Evolutionary conservation across 345 rosid species (phyloP).

Genomic region (Eucalyptus erythrocorys): DNA sequence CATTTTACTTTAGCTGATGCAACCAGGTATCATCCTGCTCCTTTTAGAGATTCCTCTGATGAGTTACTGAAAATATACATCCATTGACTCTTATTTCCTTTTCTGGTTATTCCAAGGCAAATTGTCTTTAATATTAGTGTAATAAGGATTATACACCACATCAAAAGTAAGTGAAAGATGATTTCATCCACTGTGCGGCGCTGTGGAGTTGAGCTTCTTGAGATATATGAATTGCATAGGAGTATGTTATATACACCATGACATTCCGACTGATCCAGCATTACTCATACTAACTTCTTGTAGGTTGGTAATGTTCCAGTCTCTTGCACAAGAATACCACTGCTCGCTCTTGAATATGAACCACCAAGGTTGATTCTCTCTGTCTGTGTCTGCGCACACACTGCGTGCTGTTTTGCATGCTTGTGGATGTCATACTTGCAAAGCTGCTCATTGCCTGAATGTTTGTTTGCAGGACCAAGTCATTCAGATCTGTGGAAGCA

Average conservation of each 20-base stretch:
- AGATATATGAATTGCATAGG: background rate
- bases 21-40: background rate
- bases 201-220: background rate
- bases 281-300: background rate
- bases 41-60: background rate
- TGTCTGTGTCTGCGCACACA: background rate
- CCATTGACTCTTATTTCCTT: background rate
- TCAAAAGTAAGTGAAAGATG: background rate
- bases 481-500: constrained; percentile 75
- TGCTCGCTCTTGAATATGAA: constrained; percentile 77
- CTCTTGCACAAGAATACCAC: constrained; percentile 62
- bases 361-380: constrained; percentile 55
- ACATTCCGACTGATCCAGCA: background rate
- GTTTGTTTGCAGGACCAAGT: constrained; percentile 41
- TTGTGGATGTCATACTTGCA: background rate
- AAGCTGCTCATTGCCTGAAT: background rate
- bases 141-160: background rate
- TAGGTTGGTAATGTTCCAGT: constrained; percentile 88
- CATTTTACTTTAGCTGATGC: background rate
- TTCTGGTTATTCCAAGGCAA: background rate
- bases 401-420: background rate
- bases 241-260: background rate
- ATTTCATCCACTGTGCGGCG: background rate
- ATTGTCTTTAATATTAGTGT: background rate
- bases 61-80: background rate